phyloP scores from a whole-genome alignment of 495 filamentous ascomycete genomes.

The Usnea hakonensis region DNA sequence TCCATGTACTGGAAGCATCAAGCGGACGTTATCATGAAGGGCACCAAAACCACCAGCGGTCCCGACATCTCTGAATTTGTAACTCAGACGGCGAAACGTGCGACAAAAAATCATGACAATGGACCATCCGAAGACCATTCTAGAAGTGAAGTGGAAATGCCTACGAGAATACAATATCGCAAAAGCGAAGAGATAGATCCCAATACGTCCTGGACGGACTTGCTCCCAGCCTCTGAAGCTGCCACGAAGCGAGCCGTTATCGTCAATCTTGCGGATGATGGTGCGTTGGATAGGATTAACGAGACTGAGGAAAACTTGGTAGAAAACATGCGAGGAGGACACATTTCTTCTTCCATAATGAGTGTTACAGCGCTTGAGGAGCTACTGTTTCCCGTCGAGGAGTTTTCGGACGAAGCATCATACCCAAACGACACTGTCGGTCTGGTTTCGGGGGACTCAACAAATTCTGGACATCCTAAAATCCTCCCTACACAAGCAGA shows the following conservation, averaged over 20 bases:
- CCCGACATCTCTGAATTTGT: not conserved
- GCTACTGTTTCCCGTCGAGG: not conserved
- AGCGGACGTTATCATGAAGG: not conserved
- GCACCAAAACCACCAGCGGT: not conserved
- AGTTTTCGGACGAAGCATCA: not conserved
- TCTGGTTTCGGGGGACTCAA: not conserved
- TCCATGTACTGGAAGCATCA: constrained; percentile 12
- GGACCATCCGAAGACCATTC: not conserved
- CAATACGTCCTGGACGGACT: not conserved
- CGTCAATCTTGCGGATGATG: not conserved
- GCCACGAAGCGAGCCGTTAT: not conserved
- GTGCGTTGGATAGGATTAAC: not conserved
- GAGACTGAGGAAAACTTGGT: constrained; percentile 4
- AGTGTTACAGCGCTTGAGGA: not conserved
- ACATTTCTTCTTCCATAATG: constrained; percentile 1
- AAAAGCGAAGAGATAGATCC: not conserved
- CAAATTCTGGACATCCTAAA: not conserved
- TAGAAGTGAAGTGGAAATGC: not conserved
- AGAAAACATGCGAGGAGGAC: constrained; percentile 7
- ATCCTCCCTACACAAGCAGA: not conserved
- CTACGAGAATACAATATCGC: not conserved
- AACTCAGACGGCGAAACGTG: not conserved
- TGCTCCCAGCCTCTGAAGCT: not conserved
- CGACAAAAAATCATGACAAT: not conserved
- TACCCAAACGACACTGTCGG: not conserved